Evolutionary conservation across 306 rosid genomes (phyloP).

Genomic region (Dalbergia cultrata): DNA sequence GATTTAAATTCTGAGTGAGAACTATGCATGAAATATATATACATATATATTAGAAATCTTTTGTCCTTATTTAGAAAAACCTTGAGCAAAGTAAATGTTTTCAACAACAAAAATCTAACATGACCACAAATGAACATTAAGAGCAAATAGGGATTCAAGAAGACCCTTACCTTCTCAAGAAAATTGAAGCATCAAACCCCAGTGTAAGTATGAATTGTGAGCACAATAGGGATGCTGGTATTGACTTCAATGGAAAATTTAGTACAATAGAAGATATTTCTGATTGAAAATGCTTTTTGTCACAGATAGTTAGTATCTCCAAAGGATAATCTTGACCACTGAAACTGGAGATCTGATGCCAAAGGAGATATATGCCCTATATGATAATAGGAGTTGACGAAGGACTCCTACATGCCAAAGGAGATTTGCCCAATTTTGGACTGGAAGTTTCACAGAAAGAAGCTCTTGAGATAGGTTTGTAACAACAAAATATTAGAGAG

Average conservation of each 20-base stretch:
- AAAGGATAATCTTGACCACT: conserved; percentile 51
- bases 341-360: conserved; percentile 69
- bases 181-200: conserved; percentile 46
- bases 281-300: conserved; percentile 42
- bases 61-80: conserved; percentile 29
- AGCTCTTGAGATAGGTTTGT: conserved; percentile 54
- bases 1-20: conserved; percentile 4
- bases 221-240: conserved; percentile 45
- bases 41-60: neutral
- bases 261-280: conserved; percentile 35
- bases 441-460: conserved; percentile 56
- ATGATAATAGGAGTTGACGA: conserved; percentile 59
- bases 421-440: conserved; percentile 87
- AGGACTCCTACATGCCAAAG: conserved; percentile 88
- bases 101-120: conserved; percentile 20
- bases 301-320: conserved; percentile 54
- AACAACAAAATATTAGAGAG: conserved; percentile 46
- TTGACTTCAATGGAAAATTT: conserved; percentile 47
- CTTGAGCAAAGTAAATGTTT: no score
- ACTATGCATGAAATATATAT: neutral
- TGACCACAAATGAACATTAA: conserved; percentile 32
- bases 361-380: conserved; percentile 77
- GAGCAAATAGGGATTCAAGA: conserved; percentile 36
- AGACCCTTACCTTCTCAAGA: conserved; percentile 54
- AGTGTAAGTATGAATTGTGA: conserved; percentile 36